Evolutionary conservation across 2,329 filamentous ascomycete species (phyloP).

Genomic region (Ceratocystis papillata): DNA sequence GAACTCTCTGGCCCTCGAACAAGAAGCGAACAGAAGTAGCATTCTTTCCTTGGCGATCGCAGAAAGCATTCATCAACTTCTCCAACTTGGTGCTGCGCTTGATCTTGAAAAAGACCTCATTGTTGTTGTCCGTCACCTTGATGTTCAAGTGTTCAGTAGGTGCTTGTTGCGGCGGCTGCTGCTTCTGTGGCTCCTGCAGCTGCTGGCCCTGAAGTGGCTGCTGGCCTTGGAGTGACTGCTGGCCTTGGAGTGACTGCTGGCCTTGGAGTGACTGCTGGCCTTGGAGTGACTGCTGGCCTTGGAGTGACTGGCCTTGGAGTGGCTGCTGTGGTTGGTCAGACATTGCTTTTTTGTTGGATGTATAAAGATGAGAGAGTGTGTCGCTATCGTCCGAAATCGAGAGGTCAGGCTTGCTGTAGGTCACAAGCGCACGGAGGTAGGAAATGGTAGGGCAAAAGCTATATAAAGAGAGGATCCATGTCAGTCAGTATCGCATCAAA

Average conservation of each 20-base stretch:
- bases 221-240: neutral
- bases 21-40: constrained; percentile 78
- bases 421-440: neutral
- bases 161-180: constrained; percentile 27
- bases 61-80: constrained; percentile 98
- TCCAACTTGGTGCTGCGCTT: constrained; percentile 92
- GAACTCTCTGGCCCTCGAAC: constrained; percentile 89
- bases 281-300: neutral
- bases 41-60: constrained; percentile 87
- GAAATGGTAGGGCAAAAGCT: neutral
- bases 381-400: neutral
- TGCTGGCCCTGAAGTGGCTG: constrained; percentile 28
- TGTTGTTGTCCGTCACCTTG: constrained; percentile 98
- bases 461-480: constrained; percentile 3
- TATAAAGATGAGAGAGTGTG: neutral
- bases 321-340: constrained; percentile 39
- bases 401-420: neutral
- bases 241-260: constrained; percentile 28
- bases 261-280: constrained; percentile 31
- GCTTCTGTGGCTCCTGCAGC: constrained; percentile 32
- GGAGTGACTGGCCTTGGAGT: constrained; percentile 25
- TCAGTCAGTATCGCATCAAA: constrained; percentile 3
- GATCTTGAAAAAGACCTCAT: constrained; percentile 99
- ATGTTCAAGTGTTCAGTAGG: constrained; percentile 84
- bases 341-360: neutral